These are phyloP conservation scores for Posidonia australis DNA, from an alignment of 106 monocot species.

Conservation along the genomic window DNA sequence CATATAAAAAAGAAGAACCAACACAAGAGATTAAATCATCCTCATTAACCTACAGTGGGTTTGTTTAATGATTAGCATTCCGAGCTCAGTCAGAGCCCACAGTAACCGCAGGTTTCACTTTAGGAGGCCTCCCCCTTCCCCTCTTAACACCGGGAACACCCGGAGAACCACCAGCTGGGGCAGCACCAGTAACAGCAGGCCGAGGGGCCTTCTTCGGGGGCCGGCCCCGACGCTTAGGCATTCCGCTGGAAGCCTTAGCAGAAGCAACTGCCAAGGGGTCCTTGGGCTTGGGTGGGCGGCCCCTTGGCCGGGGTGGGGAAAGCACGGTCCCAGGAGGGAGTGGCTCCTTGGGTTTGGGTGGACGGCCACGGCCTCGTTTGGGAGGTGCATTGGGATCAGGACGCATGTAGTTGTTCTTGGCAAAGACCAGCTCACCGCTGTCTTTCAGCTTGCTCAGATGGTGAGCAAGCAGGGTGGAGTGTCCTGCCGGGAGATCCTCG, in stretches of 20 bases:
- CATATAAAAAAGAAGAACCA: no score
- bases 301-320: conserved; percentile 29
- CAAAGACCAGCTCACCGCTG: conserved; percentile 34
- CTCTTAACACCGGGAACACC: conserved; percentile 9
- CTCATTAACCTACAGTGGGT: no score
- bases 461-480: conserved; percentile 25
- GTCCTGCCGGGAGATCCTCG: conserved; percentile 35
- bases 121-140: conserved; percentile 20
- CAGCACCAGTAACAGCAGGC: background rate
- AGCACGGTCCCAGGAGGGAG: background rate
- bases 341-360: conserved; percentile 28
- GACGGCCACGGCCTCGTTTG: conserved; percentile 43
- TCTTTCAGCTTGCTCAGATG: conserved; percentile 39
- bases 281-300: conserved; percentile 58
- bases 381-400: conserved; percentile 17
- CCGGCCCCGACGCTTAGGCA: conserved; percentile 36
- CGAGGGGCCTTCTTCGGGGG: conserved; percentile 31
- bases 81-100: no score
- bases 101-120: conserved; percentile 5
- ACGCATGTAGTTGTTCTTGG: conserved; percentile 33
- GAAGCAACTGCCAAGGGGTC: conserved; percentile 25
- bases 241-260: conserved; percentile 23
- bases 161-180: background rate
- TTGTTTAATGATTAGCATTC: no score
- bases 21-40: no score